A percentile compares a stretch with the other conserved stretches of the same genome.
Conservation (phyloP, 169 alveolate genomes). For the Cytauxzoon felis region DNA sequence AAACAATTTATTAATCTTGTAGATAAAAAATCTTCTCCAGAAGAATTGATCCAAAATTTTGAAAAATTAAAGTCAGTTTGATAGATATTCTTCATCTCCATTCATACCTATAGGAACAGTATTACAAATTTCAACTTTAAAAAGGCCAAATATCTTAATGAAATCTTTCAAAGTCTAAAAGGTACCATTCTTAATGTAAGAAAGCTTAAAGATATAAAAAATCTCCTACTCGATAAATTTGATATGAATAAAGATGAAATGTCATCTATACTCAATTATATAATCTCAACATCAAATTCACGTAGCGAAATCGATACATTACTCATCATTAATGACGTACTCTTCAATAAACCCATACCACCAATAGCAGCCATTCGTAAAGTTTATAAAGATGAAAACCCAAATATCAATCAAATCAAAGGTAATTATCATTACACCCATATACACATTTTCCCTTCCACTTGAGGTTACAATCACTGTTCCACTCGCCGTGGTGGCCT, state of each 20-base stretch:
- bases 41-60: not conserved
- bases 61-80: not conserved
- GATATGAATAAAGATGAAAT: not conserved
- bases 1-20: not conserved
- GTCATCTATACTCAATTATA: not conserved
- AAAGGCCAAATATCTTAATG: too few relatives aligned
- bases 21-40: not conserved
- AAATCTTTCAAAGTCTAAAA: not conserved
- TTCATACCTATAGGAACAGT: not conserved
- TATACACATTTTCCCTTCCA: not conserved
- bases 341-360: slow-evolving; percentile 5
- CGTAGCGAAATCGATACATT: slow-evolving; percentile 11
- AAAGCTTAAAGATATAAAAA: not conserved
- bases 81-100: not conserved
- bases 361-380: slow-evolving; percentile 25
- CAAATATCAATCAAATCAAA: too few relatives aligned
- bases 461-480: too few relatives aligned
- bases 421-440: too few relatives aligned
- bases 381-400: slow-evolving; percentile 6
- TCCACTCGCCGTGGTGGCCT: too few relatives aligned
- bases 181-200: not conserved
- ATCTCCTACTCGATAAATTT: not conserved
- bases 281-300: not conserved
- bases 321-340: not conserved
- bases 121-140: too few relatives aligned